Evolutionary conservation across 352 stramenopile genomes (phyloP), one percentile per base, ranked within the genome.

Genomic region (Globisporangium rhizosaccharum): DNA sequence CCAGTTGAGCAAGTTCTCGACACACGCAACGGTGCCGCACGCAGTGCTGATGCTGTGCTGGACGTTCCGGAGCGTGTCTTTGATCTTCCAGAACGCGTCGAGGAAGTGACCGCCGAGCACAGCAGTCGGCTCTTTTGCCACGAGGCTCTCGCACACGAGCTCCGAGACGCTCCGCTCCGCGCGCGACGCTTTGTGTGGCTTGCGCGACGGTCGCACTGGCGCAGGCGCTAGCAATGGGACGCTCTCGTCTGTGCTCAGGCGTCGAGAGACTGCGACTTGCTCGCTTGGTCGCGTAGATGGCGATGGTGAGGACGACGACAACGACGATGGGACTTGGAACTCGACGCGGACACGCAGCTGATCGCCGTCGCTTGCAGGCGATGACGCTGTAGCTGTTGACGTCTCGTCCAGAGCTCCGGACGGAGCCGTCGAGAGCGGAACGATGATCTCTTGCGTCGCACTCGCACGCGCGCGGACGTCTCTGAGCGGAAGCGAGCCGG

Each of bases 1-100:
- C 85, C 85, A 94, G 68, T 94, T 94, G 57, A 94, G 74, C 10
- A 94, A 50, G 54, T 92, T 92, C n/a, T 94, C 79, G 11, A 80
- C 76, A 7, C 75, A 85, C 2, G 84, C 81, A 51, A 91, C 61
- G 15, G 76, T 81, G n/a, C 81, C 82, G 37, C 85, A 94, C 9
- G 72, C 69, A 14, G 67, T 68, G 41, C 82, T 81, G 65, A 94
- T 92, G 23, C 87, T 79, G 39, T 73, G 86, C 60, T 94, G 85
- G 2, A 94, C 53, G 26, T 75, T 76, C 54, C 75, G 83, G 20
- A 92, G 79, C 14, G 85, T 92, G 46, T 90, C 85, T 67, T 91
- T 92, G 53, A 90, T 72, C 61, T 94, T 94, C 68, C 79, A 90
- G 39, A 92, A 86, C 30, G 85, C 72, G 33, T 92, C 85, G 28